Evolutionary conservation across 768 basidiomycete genomes (phyloP), one percentile per base, ranked within the genome.

Genomic region (Trametes cinnabarina): DNA sequence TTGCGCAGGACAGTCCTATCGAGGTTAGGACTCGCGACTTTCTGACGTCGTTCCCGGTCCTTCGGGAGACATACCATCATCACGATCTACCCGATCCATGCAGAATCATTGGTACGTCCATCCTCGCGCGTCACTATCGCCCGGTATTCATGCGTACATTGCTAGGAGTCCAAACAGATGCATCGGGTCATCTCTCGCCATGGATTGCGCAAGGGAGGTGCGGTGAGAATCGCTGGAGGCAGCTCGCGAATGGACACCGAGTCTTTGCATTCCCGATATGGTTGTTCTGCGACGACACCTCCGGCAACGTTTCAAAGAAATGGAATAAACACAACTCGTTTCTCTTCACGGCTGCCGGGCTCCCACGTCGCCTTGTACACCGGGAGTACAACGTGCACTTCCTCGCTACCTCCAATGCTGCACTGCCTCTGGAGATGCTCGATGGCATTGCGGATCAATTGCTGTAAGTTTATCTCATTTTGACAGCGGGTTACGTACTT

Each of bases 281-380:
- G 73, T 28, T 76, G 0, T 78, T 77, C 58, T 76, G 76, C 50
- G 76, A 80, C 44, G 75, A 79, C 47, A 76, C 73, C 0, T 78
- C 76, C 0, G 78, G 77, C 0, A 79, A 80, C 56, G 26, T 62
- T 0, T 79, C 76, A 0, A 80, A 80, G 57, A 77, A 77, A 58
- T 79, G 77, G 76, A 79, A 79, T 54, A 69, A 74, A 48, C 78
- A 78, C 47, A 76, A 78, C 52, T 69, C 64, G 2, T 73, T 73
- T 35, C 68, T 77, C 0, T 71, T 77, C 41, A 73, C 69, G 0
- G 60, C 65, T 1, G 75, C 75, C 14, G 75, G 76, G 4, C 66
- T 78, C 0, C 74, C 73, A 0, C 68, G 64, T 0, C 51, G 51
- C 6, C 48, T 72, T 1, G 49, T 58, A 0, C 65, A 71, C 3